Conservation (phyloP, 164 flowering plant genomes). For the Magnolia kwangsiensis region DNA sequence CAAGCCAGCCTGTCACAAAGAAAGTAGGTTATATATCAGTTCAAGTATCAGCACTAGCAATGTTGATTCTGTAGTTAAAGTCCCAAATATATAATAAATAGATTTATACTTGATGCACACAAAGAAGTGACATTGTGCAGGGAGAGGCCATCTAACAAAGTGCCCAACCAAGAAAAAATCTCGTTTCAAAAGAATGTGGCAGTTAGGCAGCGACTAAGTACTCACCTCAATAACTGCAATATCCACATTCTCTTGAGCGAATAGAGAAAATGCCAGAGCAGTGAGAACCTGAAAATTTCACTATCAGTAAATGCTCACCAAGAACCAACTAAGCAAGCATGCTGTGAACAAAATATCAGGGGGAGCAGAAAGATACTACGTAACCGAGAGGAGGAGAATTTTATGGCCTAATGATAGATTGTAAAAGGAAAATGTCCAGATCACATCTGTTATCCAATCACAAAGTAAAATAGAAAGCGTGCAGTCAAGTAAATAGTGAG, state of each 20-base stretch:
- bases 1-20: slow-evolving; percentile 65
- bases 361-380: neutral
- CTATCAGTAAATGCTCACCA: neutral
- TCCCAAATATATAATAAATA: neutral
- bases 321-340: neutral
- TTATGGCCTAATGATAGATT: neutral
- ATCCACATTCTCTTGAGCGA: slow-evolving; percentile 75
- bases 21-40: neutral
- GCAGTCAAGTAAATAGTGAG: too few species aligned
- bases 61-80: neutral
- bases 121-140: too few species aligned
- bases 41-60: neutral
- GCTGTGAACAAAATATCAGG: neutral
- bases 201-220: neutral
- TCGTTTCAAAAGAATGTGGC: neutral
- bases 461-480: too few species aligned
- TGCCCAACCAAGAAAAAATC: neutral
- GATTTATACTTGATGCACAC: neutral
- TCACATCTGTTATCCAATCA: too few species aligned
- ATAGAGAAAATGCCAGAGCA: slow-evolving; percentile 73
- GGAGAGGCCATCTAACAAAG: neutral
- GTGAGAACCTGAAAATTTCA: slow-evolving; percentile 69
- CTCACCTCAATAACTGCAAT: slow-evolving; percentile 89
- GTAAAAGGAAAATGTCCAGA: neutral
- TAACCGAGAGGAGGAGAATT: neutral